phyloP scores from a whole-genome alignment of 2,329 filamentous ascomycete species.

The Magnaporthiopsis poae region DNA sequence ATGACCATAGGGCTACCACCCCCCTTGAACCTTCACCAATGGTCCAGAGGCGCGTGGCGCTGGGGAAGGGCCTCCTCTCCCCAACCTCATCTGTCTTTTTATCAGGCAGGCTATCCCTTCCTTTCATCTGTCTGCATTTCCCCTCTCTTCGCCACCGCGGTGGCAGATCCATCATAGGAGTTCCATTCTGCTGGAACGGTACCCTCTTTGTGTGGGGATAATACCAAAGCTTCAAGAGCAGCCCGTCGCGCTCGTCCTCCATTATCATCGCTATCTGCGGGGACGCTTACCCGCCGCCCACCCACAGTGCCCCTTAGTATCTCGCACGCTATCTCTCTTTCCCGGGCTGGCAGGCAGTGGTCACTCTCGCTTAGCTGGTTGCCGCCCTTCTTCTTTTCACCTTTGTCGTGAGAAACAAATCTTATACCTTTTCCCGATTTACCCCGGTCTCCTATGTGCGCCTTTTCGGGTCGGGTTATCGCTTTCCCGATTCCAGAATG shows the following conservation, averaged over 20 bases:
- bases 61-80: not conserved
- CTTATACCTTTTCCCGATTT: not conserved
- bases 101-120: not conserved
- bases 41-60: not conserved
- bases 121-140: not conserved
- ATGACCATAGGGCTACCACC: not conserved
- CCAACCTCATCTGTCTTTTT: not conserved
- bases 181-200: not conserved
- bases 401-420: not conserved
- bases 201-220: too few species aligned
- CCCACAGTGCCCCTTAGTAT: not conserved
- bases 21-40: not conserved
- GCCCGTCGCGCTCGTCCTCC: not conserved
- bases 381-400: too few species aligned
- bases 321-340: not conserved
- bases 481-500: too few species aligned
- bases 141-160: not conserved
- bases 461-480: too few species aligned
- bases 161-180: not conserved
- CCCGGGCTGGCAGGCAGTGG: not conserved
- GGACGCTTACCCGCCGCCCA: not conserved
- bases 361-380: not conserved
- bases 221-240: not conserved
- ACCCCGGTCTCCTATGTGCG: too few species aligned
- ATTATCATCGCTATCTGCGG: not conserved